Conservation (phyloP, 1,139 yeast genomes). For the Pichia sp. region DNA sequence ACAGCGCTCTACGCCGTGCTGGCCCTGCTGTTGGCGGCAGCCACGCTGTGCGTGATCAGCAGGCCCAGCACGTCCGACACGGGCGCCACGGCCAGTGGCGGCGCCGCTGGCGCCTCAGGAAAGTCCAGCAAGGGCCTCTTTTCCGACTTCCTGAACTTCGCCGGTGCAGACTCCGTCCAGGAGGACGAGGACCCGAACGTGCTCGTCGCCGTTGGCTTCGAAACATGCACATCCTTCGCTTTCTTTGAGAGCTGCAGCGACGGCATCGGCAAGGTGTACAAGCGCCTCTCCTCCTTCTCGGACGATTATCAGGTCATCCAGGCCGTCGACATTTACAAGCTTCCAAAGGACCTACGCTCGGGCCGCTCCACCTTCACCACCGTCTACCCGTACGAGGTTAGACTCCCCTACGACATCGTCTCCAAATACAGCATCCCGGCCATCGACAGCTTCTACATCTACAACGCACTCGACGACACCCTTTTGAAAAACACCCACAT, state of each 20-base stretch:
- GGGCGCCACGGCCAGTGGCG: too few species aligned
- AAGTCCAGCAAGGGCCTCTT: background rate
- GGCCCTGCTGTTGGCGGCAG: background rate
- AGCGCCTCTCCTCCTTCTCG: background rate
- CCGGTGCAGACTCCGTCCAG: background rate
- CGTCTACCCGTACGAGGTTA: conserved; percentile 11
- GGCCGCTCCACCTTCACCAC: conserved; percentile 2
- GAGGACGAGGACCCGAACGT: conserved; percentile 2
- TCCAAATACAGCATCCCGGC: conserved; percentile 3
- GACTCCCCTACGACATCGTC: conserved; percentile 4
- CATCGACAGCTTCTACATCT: conserved; percentile 7
- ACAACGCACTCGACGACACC: background rate
- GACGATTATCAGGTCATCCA: background rate
- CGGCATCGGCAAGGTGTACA: background rate
- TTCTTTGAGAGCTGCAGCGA: conserved; percentile 10
- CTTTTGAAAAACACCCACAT: background rate
- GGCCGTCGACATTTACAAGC: background rate
- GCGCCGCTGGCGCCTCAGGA: background rate
- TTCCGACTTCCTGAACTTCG: background rate
- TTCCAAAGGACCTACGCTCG: background rate
- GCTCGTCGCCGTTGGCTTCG: conserved; percentile 7
- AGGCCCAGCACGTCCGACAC: background rate
- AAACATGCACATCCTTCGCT: conserved; percentile 10
- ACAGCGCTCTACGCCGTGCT: background rate
- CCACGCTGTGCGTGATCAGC: background rate